Conservation (phyloP, 2,329 filamentous ascomycete genomes). For the Rutstroemia sydowiana region DNA sequence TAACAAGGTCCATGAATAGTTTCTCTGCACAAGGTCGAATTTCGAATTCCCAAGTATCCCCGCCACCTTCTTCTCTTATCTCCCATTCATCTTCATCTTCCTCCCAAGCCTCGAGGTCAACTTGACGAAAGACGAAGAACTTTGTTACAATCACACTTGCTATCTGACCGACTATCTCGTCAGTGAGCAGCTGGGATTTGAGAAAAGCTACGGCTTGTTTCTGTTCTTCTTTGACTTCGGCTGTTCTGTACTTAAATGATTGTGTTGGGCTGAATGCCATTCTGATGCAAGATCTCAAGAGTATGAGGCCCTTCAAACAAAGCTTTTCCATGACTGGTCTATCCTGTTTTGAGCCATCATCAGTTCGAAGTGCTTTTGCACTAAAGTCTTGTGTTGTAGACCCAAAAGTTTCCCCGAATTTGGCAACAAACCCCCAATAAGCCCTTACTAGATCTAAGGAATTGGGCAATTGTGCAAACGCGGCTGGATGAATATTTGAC, state of each 20-base stretch:
- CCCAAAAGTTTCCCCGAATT: slow-evolving; percentile 68
- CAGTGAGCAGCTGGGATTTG: slow-evolving; percentile 66
- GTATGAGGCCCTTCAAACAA: slow-evolving; percentile 72
- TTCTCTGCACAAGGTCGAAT: slow-evolving; percentile 90
- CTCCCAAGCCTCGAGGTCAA: slow-evolving; percentile 86
- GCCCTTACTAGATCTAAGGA: slow-evolving; percentile 69
- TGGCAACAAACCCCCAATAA: slow-evolving; percentile 78
- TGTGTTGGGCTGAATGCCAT: slow-evolving; percentile 77
- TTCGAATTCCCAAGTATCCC: slow-evolving; percentile 85
- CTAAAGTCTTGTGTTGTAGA: slow-evolving; percentile 32
- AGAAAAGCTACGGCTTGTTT: slow-evolving; percentile 60
- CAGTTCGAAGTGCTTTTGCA: slow-evolving; percentile 39
- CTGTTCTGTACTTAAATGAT: slow-evolving; percentile 75
- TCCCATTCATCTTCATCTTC: slow-evolving; percentile 96
- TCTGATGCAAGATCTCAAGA: slow-evolving; percentile 75
- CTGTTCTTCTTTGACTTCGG: slow-evolving; percentile 70
- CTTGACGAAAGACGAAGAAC: slow-evolving; percentile 79
- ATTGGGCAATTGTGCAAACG: slow-evolving; percentile 75
- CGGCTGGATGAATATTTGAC: slow-evolving; percentile 69
- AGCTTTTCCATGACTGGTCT: slow-evolving; percentile 68
- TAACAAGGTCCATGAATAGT: slow-evolving; percentile 83
- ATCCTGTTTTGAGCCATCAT: slow-evolving; percentile 42
- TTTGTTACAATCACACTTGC: slow-evolving; percentile 79
- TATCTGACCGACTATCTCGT: slow-evolving; percentile 70
- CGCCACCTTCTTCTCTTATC: slow-evolving; percentile 74